Percentiles rank a stretch among this genome's conserved stretches.
Conservation (phyloP, 2,329 filamentous ascomycete genomes). For the Botryotinia narcissicola region DNA sequence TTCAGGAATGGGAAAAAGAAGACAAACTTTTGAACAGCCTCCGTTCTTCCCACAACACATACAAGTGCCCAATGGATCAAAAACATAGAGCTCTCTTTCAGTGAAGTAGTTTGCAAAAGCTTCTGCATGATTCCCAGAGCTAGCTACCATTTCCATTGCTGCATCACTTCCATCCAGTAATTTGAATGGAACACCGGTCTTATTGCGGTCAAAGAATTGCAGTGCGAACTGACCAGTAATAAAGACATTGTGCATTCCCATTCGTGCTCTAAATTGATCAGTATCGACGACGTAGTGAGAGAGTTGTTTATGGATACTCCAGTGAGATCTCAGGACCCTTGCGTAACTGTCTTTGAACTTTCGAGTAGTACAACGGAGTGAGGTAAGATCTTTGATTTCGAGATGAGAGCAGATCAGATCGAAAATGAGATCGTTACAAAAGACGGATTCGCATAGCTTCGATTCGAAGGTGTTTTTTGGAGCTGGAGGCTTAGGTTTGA, state of each 20-base stretch:
- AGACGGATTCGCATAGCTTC: not conserved
- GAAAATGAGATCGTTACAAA: not conserved
- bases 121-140: not conserved
- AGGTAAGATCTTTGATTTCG: not conserved
- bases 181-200: not conserved
- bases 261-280: not conserved
- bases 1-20: not conserved
- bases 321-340: not conserved
- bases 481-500: not conserved
- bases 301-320: not conserved
- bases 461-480: not conserved
- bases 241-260: not conserved
- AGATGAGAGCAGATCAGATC: not conserved
- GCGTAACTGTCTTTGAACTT: not conserved
- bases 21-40: too few species aligned
- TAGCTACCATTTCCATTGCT: not conserved
- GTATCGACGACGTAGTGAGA: not conserved
- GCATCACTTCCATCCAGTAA: not conserved
- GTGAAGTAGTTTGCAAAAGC: not conserved
- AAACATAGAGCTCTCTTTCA: not conserved
- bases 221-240: not conserved
- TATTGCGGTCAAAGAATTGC: not conserved
- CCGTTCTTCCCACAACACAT: not conserved
- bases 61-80: not conserved
- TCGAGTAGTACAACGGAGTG: not conserved